These are phyloP conservation scores for Houttuynia cordata DNA, from an alignment of 164 flowering plant genomes.

Conservation along the genomic window DNA sequence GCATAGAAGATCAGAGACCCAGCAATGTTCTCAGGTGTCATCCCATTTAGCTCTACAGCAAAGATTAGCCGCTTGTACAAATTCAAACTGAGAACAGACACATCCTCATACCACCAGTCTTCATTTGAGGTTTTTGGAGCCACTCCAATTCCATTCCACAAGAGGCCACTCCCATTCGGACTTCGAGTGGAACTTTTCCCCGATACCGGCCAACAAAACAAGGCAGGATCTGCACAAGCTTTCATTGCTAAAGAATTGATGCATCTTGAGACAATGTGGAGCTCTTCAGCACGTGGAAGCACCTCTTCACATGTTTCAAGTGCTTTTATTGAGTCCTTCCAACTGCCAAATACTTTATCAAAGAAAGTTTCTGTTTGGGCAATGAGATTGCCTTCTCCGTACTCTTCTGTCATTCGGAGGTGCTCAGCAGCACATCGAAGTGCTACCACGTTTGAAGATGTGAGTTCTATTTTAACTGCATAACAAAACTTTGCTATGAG, in stretches of 20 bases:
- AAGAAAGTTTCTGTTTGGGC: conserved; percentile 46
- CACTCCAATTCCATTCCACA: conserved; percentile 59
- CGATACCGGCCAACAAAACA: conserved; percentile 41
- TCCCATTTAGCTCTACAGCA: conserved; percentile 33
- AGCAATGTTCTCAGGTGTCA: conserved; percentile 44
- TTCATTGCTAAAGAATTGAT: conserved; percentile 57
- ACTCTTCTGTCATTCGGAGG: conserved; percentile 59
- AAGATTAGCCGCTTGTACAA: conserved; percentile 45
- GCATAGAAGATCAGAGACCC: conserved; percentile 53
- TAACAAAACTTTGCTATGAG: conserved; percentile 71
- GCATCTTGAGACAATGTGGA: conserved; percentile 62
- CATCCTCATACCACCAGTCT: conserved; percentile 78
- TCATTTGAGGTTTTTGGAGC: conserved; percentile 17
- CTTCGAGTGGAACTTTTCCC: conserved; percentile 12
- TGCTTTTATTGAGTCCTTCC: conserved; percentile 53
- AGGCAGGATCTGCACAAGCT: conserved; percentile 51
- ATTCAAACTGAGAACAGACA: conserved; percentile 36
- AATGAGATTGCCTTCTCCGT: conserved; percentile 57
- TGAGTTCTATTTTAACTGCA: conserved; percentile 54
- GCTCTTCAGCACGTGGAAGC: conserved; percentile 51
- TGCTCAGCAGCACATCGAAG: conserved; percentile 68
- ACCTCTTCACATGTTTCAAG: conserved; percentile 65
- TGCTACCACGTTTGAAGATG: conserved; percentile 42
- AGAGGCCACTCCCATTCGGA: conserved; percentile 14
- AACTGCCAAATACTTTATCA: conserved; percentile 37